Base-by-base conservation (phyloP, 495 filamentous ascomycete species). In the Penicillium soppii region DNA sequence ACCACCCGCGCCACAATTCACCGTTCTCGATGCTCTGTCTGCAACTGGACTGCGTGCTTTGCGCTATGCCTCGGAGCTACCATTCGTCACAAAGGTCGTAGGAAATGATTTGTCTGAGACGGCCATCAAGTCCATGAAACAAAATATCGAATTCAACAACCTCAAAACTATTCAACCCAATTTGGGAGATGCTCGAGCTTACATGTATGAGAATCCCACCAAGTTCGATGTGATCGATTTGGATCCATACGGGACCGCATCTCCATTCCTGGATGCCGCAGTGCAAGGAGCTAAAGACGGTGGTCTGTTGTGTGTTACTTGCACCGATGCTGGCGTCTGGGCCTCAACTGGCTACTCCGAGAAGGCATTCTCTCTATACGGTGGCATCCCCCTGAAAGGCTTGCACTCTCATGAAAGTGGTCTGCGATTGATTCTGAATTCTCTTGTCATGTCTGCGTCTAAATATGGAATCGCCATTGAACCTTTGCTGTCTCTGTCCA, bases 151-250 rank as follows among this genome's bases (percentile, higher is more conserved):
- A 43, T 87, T 96, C 66, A 99, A 97, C 66, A 69, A 75, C 26
- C 74, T 92, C 5, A 68, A 78, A 37, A 72, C 81, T 52, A 88
- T 99, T 45, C 79, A 71, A 10, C 74, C 86, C 16, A 86, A 79
- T n/a, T 80, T 81, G 29, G 86, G 85, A 30, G 90, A 97, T 73
- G 94, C 94, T 5, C 76, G 89, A 12, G 81, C 82, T n/a, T 89
- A 92, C 60, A 97, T 99, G 95, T 95, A 96, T 62, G 68, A 70
- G 13, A 27, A 59, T 12, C 30, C 47, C 7, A 52, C 65, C 23
- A 74, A 69, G 43, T 97, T 95, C 69, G 85, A 97, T 59, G 90
- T 97, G 26, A 95, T 99, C 52, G 94, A 99, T 63, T 80, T 99
- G 16, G 94, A 99, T 65, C 94, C 94, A 0, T 99, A 97, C 62